These are phyloP conservation scores for Kurtzmaniella quercitrusa DNA, from an alignment of 1,139 yeast genomes.

Conservation along the genomic window DNA sequence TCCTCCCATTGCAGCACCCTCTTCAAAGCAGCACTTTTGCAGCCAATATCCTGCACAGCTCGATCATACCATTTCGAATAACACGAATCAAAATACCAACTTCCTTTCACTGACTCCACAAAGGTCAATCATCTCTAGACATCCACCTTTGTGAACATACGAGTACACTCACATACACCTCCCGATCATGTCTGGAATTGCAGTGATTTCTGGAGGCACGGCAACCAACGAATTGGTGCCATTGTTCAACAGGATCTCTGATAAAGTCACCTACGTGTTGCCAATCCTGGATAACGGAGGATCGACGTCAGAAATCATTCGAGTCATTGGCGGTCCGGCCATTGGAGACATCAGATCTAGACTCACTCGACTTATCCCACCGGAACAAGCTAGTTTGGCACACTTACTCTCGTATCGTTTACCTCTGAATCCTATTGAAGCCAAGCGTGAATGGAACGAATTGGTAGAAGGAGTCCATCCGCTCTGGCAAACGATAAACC, in stretches of 20 bases:
- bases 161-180: no score
- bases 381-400: conserved; percentile 38
- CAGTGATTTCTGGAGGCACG: conserved; percentile 69
- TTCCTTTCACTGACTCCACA: no score
- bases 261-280: conserved; percentile 55
- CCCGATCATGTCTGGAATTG: conserved; percentile 17
- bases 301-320: conserved; percentile 83
- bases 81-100: background rate
- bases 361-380: conserved; percentile 65
- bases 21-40: background rate
- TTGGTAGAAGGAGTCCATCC: conserved; percentile 77
- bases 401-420: conserved; percentile 59
- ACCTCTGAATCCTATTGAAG: conserved; percentile 46
- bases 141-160: no score
- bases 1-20: no score
- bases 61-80: background rate
- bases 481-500: conserved; percentile 59
- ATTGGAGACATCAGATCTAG: conserved; percentile 89
- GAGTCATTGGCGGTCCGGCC: conserved; percentile 93
- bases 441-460: conserved; percentile 69
- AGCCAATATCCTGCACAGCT: background rate
- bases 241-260: conserved; percentile 38
- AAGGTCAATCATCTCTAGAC: background rate
- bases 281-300: conserved; percentile 96
- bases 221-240: conserved; percentile 65